Percentiles rank a stretch among this genome's conserved stretches.
phyloP scores from a whole-genome alignment of 495 filamentous ascomycete species.

The Lasiosphaeriaceae sp. region DNA sequence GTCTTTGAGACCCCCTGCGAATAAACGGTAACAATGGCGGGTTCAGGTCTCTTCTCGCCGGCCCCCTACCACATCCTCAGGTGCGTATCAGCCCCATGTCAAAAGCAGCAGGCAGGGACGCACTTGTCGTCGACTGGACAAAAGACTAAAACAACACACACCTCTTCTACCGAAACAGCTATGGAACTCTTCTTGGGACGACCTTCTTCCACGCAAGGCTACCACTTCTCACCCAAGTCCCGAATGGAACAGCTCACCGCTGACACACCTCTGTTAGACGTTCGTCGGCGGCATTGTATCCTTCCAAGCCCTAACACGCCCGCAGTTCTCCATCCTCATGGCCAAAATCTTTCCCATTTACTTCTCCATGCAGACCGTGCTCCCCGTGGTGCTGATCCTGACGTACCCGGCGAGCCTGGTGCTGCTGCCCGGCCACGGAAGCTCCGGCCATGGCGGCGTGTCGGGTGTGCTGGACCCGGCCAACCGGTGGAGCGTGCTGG shows the following conservation, averaged over 20 bases:
- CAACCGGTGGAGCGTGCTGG: conserved; percentile 55
- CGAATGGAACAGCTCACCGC: too few relatives aligned
- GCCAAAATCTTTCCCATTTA: conserved; percentile 77
- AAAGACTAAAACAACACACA: not conserved
- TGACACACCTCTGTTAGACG: conserved; percentile 48
- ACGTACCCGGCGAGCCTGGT: conserved; percentile 63
- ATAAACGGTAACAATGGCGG: not conserved
- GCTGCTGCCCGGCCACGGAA: conserved; percentile 19
- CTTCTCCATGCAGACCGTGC: conserved; percentile 73
- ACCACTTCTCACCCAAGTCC: not conserved
- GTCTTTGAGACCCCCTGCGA: too few relatives aligned
- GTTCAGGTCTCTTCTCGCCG: conserved; percentile 46
- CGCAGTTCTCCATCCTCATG: conserved; percentile 78
- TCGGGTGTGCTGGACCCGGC: conserved; percentile 51
- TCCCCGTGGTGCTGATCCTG: conserved; percentile 69
- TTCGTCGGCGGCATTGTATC: conserved; percentile 75
- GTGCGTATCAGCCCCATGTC: conserved; percentile 35
- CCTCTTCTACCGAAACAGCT: conserved; percentile 43
- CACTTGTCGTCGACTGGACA: not conserved
- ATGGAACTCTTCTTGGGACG: conserved; percentile 73
- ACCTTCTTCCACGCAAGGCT: conserved; percentile 69
- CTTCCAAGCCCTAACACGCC: conserved; percentile 68
- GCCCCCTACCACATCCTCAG: conserved; percentile 75
- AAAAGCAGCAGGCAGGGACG: not conserved
- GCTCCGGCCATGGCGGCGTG: conserved; percentile 30